Evolutionary conservation across 257 asterid genomes (phyloP).

Genomic region (Solanum sitiens): DNA sequence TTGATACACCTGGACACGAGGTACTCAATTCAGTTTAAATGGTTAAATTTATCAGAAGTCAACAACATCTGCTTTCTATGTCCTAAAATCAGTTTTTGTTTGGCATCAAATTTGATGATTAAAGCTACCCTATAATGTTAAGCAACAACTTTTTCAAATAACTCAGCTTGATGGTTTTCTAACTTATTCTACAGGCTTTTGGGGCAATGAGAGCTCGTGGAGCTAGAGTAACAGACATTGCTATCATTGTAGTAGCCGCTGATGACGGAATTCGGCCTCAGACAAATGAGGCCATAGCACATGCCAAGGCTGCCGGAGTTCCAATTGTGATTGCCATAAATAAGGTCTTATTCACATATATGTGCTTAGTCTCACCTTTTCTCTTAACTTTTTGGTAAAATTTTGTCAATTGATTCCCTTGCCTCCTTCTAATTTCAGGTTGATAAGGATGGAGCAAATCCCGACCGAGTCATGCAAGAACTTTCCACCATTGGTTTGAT

Average conservation of each 20-base stretch:
- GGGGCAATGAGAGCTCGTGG: constrained; percentile 99
- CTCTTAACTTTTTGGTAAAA: background rate
- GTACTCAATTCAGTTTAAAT: constrained; percentile 19
- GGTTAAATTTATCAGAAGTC: background rate
- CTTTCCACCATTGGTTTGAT: constrained; percentile 81
- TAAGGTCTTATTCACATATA: constrained; percentile 36
- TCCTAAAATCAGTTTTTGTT: background rate
- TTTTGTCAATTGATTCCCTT: background rate
- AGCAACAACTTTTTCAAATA: background rate
- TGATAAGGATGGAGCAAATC: constrained; percentile 89
- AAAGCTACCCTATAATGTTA: background rate
- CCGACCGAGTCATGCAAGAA: constrained; percentile 86
- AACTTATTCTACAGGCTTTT: constrained; percentile 51
- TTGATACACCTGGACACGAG: constrained; percentile 99
- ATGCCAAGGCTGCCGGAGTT: constrained; percentile 93
- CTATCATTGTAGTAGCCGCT: constrained; percentile 93
- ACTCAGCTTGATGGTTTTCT: constrained; percentile 1
- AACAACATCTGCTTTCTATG: background rate
- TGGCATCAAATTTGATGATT: background rate
- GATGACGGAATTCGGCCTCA: constrained; percentile 98
- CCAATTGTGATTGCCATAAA: constrained; percentile 91
- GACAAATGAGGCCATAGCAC: constrained; percentile 95
- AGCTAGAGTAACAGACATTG: constrained; percentile 97
- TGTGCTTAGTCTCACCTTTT: background rate
- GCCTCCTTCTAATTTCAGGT: constrained; percentile 29